phyloP scores from a whole-genome alignment of 2,329 filamentous ascomycete genomes.

The Xylaria sp. region DNA sequence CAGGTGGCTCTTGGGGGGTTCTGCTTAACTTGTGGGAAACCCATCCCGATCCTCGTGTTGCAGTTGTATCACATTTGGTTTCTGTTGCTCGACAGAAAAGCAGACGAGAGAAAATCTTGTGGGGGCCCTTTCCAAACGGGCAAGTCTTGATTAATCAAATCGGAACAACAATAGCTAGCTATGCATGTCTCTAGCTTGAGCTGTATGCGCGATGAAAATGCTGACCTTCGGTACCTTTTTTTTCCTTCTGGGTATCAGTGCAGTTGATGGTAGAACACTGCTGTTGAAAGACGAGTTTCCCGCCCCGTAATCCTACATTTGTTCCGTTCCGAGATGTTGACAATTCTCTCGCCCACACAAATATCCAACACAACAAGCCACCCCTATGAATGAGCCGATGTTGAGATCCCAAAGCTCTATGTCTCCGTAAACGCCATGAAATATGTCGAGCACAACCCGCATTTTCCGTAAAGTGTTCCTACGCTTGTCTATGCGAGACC shows the following conservation, averaged over 20 bases:
- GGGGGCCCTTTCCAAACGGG: too few relatives aligned
- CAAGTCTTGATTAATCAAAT: too few relatives aligned
- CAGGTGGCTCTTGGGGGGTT: too few relatives aligned
- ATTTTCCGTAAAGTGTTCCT: neutral
- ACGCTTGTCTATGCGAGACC: constrained; percentile 26
- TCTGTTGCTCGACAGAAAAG: neutral
- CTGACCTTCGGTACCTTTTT: neutral
- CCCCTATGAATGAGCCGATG: constrained; percentile 35
- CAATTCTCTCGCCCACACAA: constrained; percentile 24
- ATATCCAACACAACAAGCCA: constrained; percentile 26
- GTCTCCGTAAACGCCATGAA: constrained; percentile 28
- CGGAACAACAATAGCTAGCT: neutral
- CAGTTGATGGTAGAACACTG: constrained; percentile 29
- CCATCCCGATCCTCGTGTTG: too few relatives aligned
- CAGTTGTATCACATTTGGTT: too few relatives aligned
- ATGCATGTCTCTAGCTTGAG: neutral
- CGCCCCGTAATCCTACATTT: constrained; percentile 16
- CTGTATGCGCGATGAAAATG: neutral
- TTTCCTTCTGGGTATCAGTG: constrained; percentile 29
- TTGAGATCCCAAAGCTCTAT: constrained; percentile 38
- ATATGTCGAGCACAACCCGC: constrained; percentile 11
- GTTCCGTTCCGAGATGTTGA: constrained; percentile 34
- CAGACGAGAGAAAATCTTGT: too few relatives aligned
- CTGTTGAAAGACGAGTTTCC: constrained; percentile 26
- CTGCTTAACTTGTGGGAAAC: too few relatives aligned